Base-by-base conservation (phyloP, 345 rosid genomes). In the Theobroma cacao region DNA sequence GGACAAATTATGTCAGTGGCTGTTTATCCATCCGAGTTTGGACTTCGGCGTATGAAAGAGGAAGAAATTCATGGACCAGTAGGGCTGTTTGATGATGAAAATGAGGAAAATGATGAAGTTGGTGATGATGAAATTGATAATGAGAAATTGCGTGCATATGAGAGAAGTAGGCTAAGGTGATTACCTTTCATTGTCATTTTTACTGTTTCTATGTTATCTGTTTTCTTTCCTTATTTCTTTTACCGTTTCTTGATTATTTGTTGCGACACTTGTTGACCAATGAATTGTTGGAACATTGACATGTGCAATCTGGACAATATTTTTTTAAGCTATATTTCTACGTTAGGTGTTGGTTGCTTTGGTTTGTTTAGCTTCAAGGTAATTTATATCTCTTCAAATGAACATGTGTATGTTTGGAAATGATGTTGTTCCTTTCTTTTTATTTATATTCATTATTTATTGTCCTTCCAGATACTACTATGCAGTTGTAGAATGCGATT, bases 11-110 rank as follows among this genome's bases (percentile, higher is more conserved):
- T 87, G 79, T 92, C 95, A 0, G 95, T 96, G 47, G 65, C 93
- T 2, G 90, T 96, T 75, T 92, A 96, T 86, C 99, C 99, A 22
- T 85, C 98, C 7, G 99, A 96, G 52, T 92, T 96, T 70, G 98
- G 99, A 47, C 87, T 96, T 80, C 78, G 91, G 81, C 88, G 91
- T 2, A 96, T 96, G 98, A 88, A 90, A 88, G 97, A 92, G 83
- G 99, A 96, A 86, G 99, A 96, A 82, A 78, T 90, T 78, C 93
- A 80, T 66, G 99, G 98, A n/a, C 98, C 99, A 15, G 90, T 87
- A 81, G 97, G 90, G 33, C 84, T 92, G 38, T 91, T 94, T 73
- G 91, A 90, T 73, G 84, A 84, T 69, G 87, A 84, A 75, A 80
- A 80, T 10, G 68, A 80, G 50, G 64, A 74, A n/a, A 79, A 83